Evolutionary conservation across 2,329 filamentous ascomycete species (phyloP), one percentile per base, ranked within the genome.

Genomic region (Lachnellula cervina): DNA sequence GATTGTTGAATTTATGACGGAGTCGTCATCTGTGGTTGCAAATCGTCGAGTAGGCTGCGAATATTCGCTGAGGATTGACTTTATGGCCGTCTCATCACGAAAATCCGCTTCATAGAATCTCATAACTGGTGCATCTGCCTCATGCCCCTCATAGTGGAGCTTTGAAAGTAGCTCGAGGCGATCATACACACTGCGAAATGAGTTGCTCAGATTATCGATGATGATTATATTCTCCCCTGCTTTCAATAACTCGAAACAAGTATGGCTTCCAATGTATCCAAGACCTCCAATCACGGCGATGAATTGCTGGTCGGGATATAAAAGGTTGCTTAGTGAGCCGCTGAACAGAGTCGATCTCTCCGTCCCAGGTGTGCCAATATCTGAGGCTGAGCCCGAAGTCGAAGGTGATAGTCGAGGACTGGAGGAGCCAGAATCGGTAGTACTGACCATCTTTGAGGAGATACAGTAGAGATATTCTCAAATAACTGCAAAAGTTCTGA

Each of bases 251-350:
- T 79, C 76, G 5, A 77, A 69, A n/a, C 73, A 73, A 1, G 76
- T 78, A 63, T 79, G 76, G 21, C 73, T 76, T 43, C 76, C 77
- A 45, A 79, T 78, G 60, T 76, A 78, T 4, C 76, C 76, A 16
- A 76, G 68, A 6, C 76, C 76, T 38, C 76, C 76, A 43, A 76
- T 70, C 16, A 79, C 75, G 21, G 42, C 28, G 49, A 38, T 50
- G 14, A 28, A 32, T 47, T 47, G 44, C n/a, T 47, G 44, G 13
- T 47, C 23, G 9, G 17, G 44, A 17, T 34, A 2, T 34, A 17
- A 17, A 0, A 47, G 19, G 21, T 32, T 47, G 16, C 21, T 47
- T 4, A 47, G n/a, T 7, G 21, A 44, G 11, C 42, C 19, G 9
- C 42, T 19, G 13, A 44, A 44, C 5, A 44, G 23, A 34, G 21